phyloP scores from a whole-genome alignment of 192 early-diverging fungal genomes.

The Entomortierella beljakovae region DNA sequence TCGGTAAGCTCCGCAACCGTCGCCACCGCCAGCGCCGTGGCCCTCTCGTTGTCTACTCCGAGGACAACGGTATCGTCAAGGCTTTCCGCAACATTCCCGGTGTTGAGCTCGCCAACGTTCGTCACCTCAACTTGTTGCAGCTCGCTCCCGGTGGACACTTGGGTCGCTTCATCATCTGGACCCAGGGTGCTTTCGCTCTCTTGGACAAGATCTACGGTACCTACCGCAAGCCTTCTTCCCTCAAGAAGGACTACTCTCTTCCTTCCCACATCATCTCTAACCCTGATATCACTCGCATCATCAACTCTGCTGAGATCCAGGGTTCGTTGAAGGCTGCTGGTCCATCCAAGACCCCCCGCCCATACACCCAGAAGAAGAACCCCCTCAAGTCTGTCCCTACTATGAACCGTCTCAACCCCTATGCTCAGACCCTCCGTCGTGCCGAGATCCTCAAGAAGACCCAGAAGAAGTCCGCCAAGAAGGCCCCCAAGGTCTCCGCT shows the following conservation, averaged over 20 bases:
- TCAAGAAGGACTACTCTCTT: slow-evolving; percentile 93
- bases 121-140: slow-evolving; percentile 96
- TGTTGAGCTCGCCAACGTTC: slow-evolving; percentile 94
- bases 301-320: slow-evolving; percentile 98
- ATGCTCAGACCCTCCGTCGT: slow-evolving; percentile 89
- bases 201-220: slow-evolving; percentile 96
- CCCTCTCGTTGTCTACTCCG: slow-evolving; percentile 94
- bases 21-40: slow-evolving; percentile 96
- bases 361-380: slow-evolving; percentile 99
- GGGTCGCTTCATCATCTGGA: slow-evolving; percentile 99
- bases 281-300: slow-evolving; percentile 95
- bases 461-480: slow-evolving; percentile 55
- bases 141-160: slow-evolving; percentile 98
- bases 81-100: slow-evolving; percentile 99
- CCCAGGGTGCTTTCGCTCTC: slow-evolving; percentile 89
- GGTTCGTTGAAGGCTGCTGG: slow-evolving; percentile 90
- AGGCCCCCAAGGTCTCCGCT: slow-evolving; percentile 56
- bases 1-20: slow-evolving; percentile 97
- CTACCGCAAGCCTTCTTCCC: slow-evolving; percentile 75
- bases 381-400: slow-evolving; percentile 92
- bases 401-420: slow-evolving; percentile 96
- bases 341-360: slow-evolving; percentile 83
- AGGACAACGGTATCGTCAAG: slow-evolving; percentile 93
- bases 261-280: slow-evolving; percentile 90
- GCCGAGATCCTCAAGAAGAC: slow-evolving; percentile 71